Evolutionary conservation across 2,329 filamentous ascomycete species (phyloP).

Genomic region (Ustilaginoidea virens): DNA sequence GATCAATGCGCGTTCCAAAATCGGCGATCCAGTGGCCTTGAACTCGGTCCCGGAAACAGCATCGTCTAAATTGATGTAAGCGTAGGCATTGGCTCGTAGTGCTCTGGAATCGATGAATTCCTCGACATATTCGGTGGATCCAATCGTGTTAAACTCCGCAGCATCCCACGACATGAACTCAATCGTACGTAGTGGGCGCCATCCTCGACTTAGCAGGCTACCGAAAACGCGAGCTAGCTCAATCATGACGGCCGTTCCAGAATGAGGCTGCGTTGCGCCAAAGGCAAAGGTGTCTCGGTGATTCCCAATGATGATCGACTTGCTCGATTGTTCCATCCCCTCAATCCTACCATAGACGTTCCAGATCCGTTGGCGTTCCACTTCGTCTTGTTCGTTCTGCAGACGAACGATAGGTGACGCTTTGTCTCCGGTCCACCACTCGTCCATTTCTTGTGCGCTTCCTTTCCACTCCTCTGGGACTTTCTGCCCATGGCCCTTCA

Average conservation of each 20-base stretch:
- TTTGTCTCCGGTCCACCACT: slow-evolving; percentile 74
- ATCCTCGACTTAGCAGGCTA: slow-evolving; percentile 59
- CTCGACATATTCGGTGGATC: slow-evolving; percentile 91
- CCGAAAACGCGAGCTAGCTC: slow-evolving; percentile 80
- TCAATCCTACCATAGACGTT: slow-evolving; percentile 76
- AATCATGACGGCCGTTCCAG: slow-evolving; percentile 80
- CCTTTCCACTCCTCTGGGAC: slow-evolving; percentile 60
- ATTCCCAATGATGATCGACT: slow-evolving; percentile 80
- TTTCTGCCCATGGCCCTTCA: slow-evolving; percentile 59
- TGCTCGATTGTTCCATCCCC: slow-evolving; percentile 70
- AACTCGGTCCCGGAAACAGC: slow-evolving; percentile 66
- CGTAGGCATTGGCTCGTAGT: slow-evolving; percentile 60
- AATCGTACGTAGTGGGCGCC: slow-evolving; percentile 86
- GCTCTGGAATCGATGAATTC: slow-evolving; percentile 47
- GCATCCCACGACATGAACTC: slow-evolving; percentile 97
- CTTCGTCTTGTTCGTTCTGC: slow-evolving; percentile 76
- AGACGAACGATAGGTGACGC: slow-evolving; percentile 66
- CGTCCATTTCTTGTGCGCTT: slow-evolving; percentile 55
- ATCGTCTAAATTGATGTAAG: slow-evolving; percentile 83
- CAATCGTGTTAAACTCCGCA: slow-evolving; percentile 82
- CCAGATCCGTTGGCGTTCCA: slow-evolving; percentile 70
- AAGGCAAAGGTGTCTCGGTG: slow-evolving; percentile 89
- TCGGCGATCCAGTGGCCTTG: slow-evolving; percentile 62
- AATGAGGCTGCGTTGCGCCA: slow-evolving; percentile 72
- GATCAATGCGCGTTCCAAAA: slow-evolving; percentile 57